Evolutionary conservation across 2,329 filamentous ascomycete species (phyloP).

Genomic region (Onygenales sp.): DNA sequence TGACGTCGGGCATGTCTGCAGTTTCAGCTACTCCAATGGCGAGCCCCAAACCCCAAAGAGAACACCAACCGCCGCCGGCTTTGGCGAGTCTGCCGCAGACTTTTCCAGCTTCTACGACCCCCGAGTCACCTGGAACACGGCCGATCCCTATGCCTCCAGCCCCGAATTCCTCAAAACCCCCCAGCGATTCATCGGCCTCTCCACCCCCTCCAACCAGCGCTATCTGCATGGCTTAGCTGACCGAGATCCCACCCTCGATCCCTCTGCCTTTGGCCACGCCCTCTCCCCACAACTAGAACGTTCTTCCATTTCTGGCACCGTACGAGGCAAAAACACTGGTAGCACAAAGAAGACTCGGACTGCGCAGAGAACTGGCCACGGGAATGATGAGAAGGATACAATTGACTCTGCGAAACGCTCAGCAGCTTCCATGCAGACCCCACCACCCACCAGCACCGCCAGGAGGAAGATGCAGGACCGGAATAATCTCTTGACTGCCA

Average conservation of each 20-base stretch:
- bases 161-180: slow-evolving; percentile 36
- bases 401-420: slow-evolving; percentile 29
- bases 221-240: slow-evolving; percentile 9
- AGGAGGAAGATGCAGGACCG: slow-evolving; percentile 34
- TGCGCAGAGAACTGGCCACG: slow-evolving; percentile 5
- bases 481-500: background rate
- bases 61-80: slow-evolving; percentile 31
- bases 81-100: slow-evolving; percentile 22
- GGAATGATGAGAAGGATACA: slow-evolving; percentile 24
- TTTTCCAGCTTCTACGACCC: slow-evolving; percentile 39
- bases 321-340: slow-evolving; percentile 5
- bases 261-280: background rate
- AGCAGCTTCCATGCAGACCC: slow-evolving; percentile 48
- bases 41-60: slow-evolving; percentile 39
- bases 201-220: slow-evolving; percentile 21
- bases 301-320: background rate
- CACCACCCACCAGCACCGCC: slow-evolving; percentile 50
- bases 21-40: slow-evolving; percentile 38
- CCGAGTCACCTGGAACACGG: slow-evolving; percentile 37
- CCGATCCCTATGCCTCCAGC: slow-evolving; percentile 38
- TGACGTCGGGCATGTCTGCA: slow-evolving; percentile 20
- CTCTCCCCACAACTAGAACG: slow-evolving; percentile 1
- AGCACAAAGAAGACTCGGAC: slow-evolving; percentile 6
- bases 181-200: slow-evolving; percentile 26
- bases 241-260: slow-evolving; percentile 5